Percentiles rank a stretch among this genome's conserved stretches.
These are phyloP conservation scores for Podosphaera fusca DNA, from an alignment of 2,329 filamentous ascomycete genomes.

Conservation along the genomic window DNA sequence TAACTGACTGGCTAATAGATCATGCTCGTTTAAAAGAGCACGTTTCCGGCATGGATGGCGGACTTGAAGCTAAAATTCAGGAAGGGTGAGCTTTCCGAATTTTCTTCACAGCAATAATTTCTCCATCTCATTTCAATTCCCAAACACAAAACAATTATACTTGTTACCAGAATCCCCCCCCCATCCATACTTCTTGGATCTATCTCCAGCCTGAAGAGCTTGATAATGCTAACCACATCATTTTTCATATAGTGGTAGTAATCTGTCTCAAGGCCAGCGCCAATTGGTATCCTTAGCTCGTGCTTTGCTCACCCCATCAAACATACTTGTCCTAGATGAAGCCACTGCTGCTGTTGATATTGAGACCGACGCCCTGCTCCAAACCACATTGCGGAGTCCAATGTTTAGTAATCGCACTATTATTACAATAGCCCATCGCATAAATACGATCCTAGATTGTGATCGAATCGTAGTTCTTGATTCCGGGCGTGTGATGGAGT, in stretches of 20 bases:
- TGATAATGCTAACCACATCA: not conserved
- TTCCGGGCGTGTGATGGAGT: conserved; percentile 73
- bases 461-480: conserved; percentile 90
- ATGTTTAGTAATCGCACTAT: conserved; percentile 81
- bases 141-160: not conserved
- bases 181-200: not conserved
- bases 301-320: conserved; percentile 81
- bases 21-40: conserved; percentile 88
- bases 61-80: conserved; percentile 70
- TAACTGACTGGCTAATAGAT: conserved; percentile 31
- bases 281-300: conserved; percentile 86
- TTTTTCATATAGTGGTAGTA: conserved; percentile 40
- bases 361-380: conserved; percentile 43
- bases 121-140: not conserved
- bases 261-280: conserved; percentile 82
- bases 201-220: not conserved
- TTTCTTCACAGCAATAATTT: too few species aligned
- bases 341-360: conserved; percentile 61
- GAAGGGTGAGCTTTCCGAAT: conserved; percentile 51
- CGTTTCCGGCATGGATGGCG: conserved; percentile 63
- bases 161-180: not conserved
- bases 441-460: conserved; percentile 81
- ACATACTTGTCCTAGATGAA: conserved; percentile 92
- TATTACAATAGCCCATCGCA: conserved; percentile 92
- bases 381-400: conserved; percentile 36